Percentiles rank a stretch among this genome's conserved stretches.
These are phyloP conservation scores for Paracoccidioides brasiliensis DNA, from an alignment of 2,329 filamentous ascomycete genomes.

Conservation along the genomic window DNA sequence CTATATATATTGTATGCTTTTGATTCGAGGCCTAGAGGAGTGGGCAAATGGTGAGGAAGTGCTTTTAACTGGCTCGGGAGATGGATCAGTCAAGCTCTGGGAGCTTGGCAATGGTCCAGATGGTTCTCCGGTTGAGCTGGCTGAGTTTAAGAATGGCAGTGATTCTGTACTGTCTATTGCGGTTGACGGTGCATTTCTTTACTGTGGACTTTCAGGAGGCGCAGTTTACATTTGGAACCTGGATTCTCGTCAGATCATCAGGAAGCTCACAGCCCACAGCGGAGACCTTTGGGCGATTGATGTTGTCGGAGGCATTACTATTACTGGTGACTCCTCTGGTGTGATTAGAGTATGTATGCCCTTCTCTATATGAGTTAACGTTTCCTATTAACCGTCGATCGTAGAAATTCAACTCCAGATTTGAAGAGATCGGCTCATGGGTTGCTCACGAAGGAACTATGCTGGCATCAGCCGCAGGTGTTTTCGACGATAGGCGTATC, in stretches of 20 bases:
- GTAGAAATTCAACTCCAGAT: slow-evolving; percentile 65
- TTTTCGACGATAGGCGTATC: slow-evolving; percentile 58
- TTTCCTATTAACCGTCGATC: slow-evolving; percentile 8
- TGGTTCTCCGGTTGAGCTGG: slow-evolving; percentile 56
- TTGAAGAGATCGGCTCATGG: slow-evolving; percentile 66
- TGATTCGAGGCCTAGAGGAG: slow-evolving; percentile 60
- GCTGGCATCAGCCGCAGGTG: slow-evolving; percentile 65
- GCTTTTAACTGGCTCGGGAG: slow-evolving; percentile 79
- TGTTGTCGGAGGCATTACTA: slow-evolving; percentile 72
- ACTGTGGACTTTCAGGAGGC: slow-evolving; percentile 76
- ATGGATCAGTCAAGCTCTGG: slow-evolving; percentile 95
- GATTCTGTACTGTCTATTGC: slow-evolving; percentile 62
- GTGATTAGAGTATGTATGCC: slow-evolving; percentile 56
- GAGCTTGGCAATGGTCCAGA: slow-evolving; percentile 48
- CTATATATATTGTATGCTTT: slow-evolving; percentile 91
- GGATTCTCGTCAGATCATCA: slow-evolving; percentile 78
- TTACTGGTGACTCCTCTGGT: slow-evolving; percentile 84
- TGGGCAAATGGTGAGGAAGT: slow-evolving; percentile 60
- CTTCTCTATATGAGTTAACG: neutral
- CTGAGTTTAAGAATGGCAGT: slow-evolving; percentile 50
- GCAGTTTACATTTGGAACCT: slow-evolving; percentile 94
- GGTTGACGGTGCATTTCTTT: slow-evolving; percentile 82
- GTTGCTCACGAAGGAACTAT: slow-evolving; percentile 78
- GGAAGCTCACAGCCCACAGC: slow-evolving; percentile 68
- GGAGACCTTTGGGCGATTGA: slow-evolving; percentile 78